Percentiles rank a stretch among this genome's conserved stretches.
Evolutionary conservation across 2,329 filamentous ascomycete genomes (phyloP).

Genomic region (Tolypocladium inflatum): DNA sequence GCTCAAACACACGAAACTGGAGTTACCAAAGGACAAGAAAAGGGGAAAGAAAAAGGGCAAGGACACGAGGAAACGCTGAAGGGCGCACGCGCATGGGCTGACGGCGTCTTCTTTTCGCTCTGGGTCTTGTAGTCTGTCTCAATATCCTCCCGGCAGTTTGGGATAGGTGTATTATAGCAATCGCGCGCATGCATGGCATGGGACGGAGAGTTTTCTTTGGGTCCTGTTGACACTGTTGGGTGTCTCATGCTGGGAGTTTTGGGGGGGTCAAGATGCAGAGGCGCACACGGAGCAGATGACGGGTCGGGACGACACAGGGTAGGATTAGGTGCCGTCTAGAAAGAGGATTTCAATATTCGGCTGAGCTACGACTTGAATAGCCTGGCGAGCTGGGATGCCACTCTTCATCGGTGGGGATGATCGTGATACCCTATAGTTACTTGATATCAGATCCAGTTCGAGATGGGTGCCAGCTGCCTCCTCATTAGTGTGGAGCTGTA

Average conservation of each 20-base stretch:
- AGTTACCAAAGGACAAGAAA: conserved; percentile 56
- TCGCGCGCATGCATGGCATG: neutral
- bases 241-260: neutral
- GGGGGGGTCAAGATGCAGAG: neutral
- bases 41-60: conserved; percentile 46
- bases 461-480: neutral
- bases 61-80: conserved; percentile 41
- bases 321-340: neutral
- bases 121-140: neutral
- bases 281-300: neutral
- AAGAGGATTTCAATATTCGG: neutral
- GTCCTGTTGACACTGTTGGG: neutral
- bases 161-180: neutral
- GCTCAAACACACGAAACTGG: conserved; percentile 49
- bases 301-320: neutral
- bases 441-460: neutral
- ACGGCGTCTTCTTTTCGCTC: neutral
- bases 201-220: neutral
- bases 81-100: neutral
- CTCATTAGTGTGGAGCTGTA: too few species aligned
- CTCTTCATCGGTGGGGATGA: neutral
- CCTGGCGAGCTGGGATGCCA: neutral
- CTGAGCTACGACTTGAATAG: neutral
- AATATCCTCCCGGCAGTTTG: neutral
- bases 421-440: too few species aligned